These are phyloP conservation scores for Xylariaceae sp. DNA, from an alignment of 2,329 filamentous ascomycete species.

Conservation along the genomic window DNA sequence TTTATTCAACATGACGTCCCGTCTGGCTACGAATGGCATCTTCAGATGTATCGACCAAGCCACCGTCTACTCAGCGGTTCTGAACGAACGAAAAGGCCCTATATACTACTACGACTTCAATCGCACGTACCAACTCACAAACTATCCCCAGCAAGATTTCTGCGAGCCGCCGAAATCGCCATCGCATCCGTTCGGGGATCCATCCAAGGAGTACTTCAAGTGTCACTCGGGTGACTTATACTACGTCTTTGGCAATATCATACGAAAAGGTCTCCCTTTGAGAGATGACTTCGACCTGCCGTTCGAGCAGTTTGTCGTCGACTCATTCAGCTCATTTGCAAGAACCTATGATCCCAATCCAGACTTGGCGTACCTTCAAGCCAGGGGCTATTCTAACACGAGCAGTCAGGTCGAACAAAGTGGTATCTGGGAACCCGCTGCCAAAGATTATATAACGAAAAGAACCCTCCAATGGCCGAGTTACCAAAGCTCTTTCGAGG, in stretches of 20 bases:
- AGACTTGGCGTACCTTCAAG: constrained; percentile 38
- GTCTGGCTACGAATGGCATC: constrained; percentile 52
- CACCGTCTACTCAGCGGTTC: constrained; percentile 47
- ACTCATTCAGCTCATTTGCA: constrained; percentile 49
- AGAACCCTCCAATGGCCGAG: constrained; percentile 44
- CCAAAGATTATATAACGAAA: constrained; percentile 37
- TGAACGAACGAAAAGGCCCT: constrained; percentile 40
- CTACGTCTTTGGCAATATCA: constrained; percentile 50
- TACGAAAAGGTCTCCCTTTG: constrained; percentile 37
- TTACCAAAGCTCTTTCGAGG: constrained; percentile 39
- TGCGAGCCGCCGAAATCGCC: constrained; percentile 39
- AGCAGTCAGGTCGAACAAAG: constrained; percentile 24
- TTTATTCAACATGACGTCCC: constrained; percentile 50
- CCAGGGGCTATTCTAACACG: constrained; percentile 37
- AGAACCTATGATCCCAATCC: constrained; percentile 48
- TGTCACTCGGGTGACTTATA: constrained; percentile 53
- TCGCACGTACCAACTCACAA: constrained; percentile 48
- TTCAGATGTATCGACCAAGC: constrained; percentile 58
- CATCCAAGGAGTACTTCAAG: constrained; percentile 40
- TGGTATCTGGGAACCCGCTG: constrained; percentile 35
- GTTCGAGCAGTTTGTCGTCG: constrained; percentile 38
- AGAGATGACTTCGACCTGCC: constrained; percentile 41
- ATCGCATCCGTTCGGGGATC: constrained; percentile 28
- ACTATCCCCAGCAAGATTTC: constrained; percentile 48
- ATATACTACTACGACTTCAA: constrained; percentile 58